A percentile compares a stretch with the other conserved stretches of the same genome.
Evolutionary conservation across 225 moss, liverwort and hornwort genomes (phyloP).

Genomic region (Ulota crispa): DNA sequence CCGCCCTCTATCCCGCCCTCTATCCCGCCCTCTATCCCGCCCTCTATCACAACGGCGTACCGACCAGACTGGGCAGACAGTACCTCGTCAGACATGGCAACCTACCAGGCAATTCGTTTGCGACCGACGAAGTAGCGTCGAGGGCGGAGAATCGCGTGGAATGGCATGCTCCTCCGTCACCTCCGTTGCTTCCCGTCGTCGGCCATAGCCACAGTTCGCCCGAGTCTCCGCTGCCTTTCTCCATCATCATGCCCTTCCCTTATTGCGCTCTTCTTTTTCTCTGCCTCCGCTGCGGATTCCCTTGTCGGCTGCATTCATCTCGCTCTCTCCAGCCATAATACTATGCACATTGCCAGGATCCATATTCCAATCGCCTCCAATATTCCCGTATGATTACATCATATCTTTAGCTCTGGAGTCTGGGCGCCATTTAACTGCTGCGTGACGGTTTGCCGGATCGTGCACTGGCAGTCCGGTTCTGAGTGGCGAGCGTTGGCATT

Average conservation of each 20-base stretch:
- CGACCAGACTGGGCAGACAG: slow-evolving; percentile 3
- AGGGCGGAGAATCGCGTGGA: background rate
- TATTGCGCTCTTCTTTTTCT: background rate
- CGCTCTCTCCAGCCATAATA: background rate
- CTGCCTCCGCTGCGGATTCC: background rate
- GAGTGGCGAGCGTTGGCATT: slow-evolving; percentile 6
- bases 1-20: too few relatives aligned
- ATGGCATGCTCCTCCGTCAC: too few relatives aligned
- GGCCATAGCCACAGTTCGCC: background rate
- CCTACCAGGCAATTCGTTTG: background rate
- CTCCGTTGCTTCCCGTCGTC: background rate
- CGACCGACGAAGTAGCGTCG: slow-evolving; percentile 21
- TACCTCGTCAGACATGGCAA: background rate
- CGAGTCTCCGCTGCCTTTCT: background rate
- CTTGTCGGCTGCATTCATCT: background rate
- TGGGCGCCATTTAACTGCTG: background rate
- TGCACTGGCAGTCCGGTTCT: background rate
- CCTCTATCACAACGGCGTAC: too few relatives aligned
- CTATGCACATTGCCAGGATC: background rate
- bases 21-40: too few relatives aligned
- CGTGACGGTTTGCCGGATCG: background rate
- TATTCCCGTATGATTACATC: background rate
- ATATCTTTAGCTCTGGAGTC: background rate
- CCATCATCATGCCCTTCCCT: slow-evolving; percentile 11
- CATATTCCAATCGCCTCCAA: background rate